Percentiles rank a stretch among this genome's conserved stretches.
These are phyloP conservation scores for Stenocarpella maydis DNA, from an alignment of 2,329 filamentous ascomycete species.

Conservation along the genomic window DNA sequence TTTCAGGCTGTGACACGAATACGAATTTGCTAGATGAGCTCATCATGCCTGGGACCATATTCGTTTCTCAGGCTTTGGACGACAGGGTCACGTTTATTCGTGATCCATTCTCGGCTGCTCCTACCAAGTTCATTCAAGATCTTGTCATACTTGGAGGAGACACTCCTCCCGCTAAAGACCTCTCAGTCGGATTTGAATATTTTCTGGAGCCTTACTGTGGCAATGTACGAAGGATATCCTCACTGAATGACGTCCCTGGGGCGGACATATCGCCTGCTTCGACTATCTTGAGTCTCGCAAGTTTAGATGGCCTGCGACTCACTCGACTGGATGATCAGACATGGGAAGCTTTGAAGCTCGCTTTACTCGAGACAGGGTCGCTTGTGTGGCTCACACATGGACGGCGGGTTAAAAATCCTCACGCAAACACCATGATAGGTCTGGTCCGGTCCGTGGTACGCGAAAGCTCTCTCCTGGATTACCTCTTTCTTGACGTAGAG, in stretches of 20 bases:
- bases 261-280: background rate
- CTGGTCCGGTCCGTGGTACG: slow-evolving; percentile 36
- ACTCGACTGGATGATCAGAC: too few species aligned
- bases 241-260: background rate
- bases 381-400: slow-evolving; percentile 42
- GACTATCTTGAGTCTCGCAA: slow-evolving; percentile 35
- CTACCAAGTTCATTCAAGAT: too few species aligned
- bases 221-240: too few species aligned
- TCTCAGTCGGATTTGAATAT: too few species aligned
- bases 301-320: too few species aligned
- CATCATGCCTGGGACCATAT: slow-evolving; percentile 27
- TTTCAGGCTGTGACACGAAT: slow-evolving; percentile 41
- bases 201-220: too few species aligned
- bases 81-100: slow-evolving; percentile 31
- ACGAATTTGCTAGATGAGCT: slow-evolving; percentile 28
- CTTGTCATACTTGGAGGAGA: background rate
- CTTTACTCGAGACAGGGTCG: slow-evolving; percentile 37
- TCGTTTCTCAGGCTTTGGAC: slow-evolving; percentile 38
- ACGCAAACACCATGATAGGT: slow-evolving; percentile 39
- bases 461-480: slow-evolving; percentile 39
- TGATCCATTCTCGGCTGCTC: too few species aligned
- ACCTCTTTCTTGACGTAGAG: too few species aligned
- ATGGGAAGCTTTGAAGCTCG: slow-evolving; percentile 30
- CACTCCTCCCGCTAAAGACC: too few species aligned
- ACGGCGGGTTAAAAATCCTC: slow-evolving; percentile 36